Evolutionary conservation across 306 rosid genomes (phyloP), one percentile per base, ranked within the genome.

Genomic region (Aeschynomene evenia): DNA sequence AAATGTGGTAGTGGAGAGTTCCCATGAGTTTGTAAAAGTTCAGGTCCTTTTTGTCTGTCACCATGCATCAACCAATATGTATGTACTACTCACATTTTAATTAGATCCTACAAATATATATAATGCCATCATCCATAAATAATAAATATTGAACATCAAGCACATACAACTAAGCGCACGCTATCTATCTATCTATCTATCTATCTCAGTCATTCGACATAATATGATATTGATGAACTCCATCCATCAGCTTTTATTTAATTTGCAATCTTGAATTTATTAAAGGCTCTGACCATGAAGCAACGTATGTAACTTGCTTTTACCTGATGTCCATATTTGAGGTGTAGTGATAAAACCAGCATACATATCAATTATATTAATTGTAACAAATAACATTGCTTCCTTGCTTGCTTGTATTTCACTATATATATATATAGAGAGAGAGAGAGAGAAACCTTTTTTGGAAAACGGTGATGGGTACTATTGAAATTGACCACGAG

Each of bases 361-460:
- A 45, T 45, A 45, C 51, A 45, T 45, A 45, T 40, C 48, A 45
- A 6, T 5, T 50, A 45, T 45, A 45, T 40, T 16, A 45, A 6
- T 5, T 50, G 49, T 1, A 15, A 2, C 21, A 5, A 16, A 7
- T 10, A 42, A 65, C 46, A 23, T n/a, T n/a, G 37, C 16, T 63
- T 19, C n/a, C n/a, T n/a, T n/a, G n/a, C n/a, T n/a, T n/a, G n/a
- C n/a, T n/a, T n/a, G n/a, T n/a, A n/a, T n/a, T n/a, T n/a, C n/a
- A n/a, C n/a, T n/a, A n/a, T n/a, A n/a, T n/a, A n/a, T n/a, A n/a
- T n/a, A n/a, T n/a, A n/a, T n/a, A n/a, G n/a, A n/a, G n/a, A n/a
- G n/a, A n/a, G n/a, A n/a, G n/a, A 52, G 56, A 45, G 45, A 16
- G 29, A 56, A 63, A 63, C 49, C 63, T 33, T 33, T 73, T 73